These are phyloP conservation scores for Ustilago hordei DNA, from an alignment of 1,284 basidiomycete genomes.

Conservation along the genomic window DNA sequence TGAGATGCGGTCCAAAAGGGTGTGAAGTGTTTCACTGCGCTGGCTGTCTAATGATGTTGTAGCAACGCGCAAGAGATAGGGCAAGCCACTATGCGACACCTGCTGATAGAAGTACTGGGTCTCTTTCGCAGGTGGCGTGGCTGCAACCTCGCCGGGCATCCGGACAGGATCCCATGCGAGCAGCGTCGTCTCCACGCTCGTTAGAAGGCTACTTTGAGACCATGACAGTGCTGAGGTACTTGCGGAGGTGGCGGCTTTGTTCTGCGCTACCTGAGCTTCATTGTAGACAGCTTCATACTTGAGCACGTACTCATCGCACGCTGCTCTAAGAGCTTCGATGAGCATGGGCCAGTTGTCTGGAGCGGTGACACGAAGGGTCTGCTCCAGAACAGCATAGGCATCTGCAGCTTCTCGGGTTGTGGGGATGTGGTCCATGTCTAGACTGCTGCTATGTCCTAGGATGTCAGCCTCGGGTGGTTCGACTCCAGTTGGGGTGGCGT, in stretches of 20 bases:
- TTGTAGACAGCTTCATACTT: conserved; percentile 41
- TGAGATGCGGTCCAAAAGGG: conserved; percentile 33
- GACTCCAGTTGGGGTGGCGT: neutral
- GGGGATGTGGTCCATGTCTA: neutral
- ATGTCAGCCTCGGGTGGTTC: neutral
- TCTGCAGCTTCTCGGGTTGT: conserved; percentile 10
- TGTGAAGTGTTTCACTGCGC: conserved; percentile 33
- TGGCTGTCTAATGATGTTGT: conserved; percentile 23
- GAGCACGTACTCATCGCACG: conserved; percentile 39
- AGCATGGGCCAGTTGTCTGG: conserved; percentile 47
- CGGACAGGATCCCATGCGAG: conserved; percentile 40
- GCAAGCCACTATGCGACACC: conserved; percentile 42
- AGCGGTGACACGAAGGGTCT: conserved; percentile 38
- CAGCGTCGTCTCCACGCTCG: conserved; percentile 29
- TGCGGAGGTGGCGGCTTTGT: neutral
- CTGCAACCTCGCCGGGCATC: neutral
- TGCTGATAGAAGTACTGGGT: conserved; percentile 38
- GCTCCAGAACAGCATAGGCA: conserved; percentile 26
- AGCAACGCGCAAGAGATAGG: conserved; percentile 43
- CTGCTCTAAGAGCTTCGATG: conserved; percentile 31
- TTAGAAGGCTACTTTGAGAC: conserved; percentile 24
- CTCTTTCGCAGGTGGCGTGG: neutral
- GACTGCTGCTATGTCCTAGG: neutral
- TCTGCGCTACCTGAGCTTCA: conserved; percentile 22
- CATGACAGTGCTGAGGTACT: neutral